Percentiles rank a stretch among this genome's conserved stretches.
Evolutionary conservation across 2,329 filamentous ascomycete species (phyloP).

Genomic region (Macroventuria anomochaeta): DNA sequence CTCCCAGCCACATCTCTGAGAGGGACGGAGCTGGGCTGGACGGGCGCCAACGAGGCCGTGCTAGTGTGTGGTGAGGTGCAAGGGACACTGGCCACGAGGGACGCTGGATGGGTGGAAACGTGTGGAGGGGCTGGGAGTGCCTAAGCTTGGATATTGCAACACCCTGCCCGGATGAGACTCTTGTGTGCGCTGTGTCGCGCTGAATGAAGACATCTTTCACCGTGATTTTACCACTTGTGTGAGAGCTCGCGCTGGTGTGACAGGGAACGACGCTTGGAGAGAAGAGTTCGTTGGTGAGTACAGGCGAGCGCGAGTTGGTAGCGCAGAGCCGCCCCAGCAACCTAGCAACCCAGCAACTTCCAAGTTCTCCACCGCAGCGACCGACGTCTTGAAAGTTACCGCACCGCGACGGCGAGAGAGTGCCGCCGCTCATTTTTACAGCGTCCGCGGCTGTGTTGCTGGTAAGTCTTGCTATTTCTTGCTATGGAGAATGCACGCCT

Average conservation of each 20-base stretch:
- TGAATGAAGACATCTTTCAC: background rate
- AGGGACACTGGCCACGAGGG: conserved; percentile 11
- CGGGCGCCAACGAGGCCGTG: conserved; percentile 9
- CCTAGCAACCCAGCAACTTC: no score
- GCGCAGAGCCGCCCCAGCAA: conserved; percentile 8
- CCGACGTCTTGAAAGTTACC: background rate
- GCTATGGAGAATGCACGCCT: no score
- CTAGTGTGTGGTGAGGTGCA: conserved; percentile 5
- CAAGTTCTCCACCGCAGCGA: background rate
- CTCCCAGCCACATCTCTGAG: conserved; percentile 16
- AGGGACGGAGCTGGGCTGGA: background rate
- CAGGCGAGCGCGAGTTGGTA: background rate
- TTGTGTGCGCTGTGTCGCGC: background rate
- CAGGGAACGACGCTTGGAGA: background rate
- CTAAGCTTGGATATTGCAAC: background rate
- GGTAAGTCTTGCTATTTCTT: background rate
- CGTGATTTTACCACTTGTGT: background rate
- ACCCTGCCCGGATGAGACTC: background rate
- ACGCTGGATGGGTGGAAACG: background rate
- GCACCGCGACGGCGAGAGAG: background rate
- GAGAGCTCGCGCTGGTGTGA: background rate
- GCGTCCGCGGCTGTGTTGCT: background rate
- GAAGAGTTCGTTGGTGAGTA: background rate
- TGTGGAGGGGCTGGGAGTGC: conserved; percentile 17
- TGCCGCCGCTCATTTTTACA: conserved; percentile 7